Percentiles rank a stretch among this genome's conserved stretches.
Evolutionary conservation across 2,329 filamentous ascomycete genomes (phyloP).

Genomic region (Neophaeococcomyces mojaviensis): DNA sequence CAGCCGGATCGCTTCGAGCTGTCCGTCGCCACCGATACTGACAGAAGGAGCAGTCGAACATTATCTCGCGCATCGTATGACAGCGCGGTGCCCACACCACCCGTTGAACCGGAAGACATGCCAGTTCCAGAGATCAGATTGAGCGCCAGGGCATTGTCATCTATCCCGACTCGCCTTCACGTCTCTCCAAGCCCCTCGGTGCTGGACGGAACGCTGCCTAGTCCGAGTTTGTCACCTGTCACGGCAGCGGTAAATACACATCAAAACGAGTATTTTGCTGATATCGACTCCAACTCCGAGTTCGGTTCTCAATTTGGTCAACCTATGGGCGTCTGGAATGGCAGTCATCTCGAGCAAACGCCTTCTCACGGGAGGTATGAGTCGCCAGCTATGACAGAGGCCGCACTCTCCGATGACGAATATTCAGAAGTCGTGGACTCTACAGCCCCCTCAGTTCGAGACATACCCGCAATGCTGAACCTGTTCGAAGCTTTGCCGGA

Average conservation of each 20-base stretch:
- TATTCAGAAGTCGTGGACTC: not conserved
- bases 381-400: slow-evolving; percentile 8
- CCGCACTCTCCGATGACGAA: slow-evolving; percentile 6
- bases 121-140: slow-evolving; percentile 31
- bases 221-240: slow-evolving; percentile 83
- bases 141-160: slow-evolving; percentile 25
- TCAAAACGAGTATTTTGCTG: slow-evolving; percentile 36
- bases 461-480: slow-evolving; percentile 79
- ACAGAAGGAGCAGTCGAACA: not conserved
- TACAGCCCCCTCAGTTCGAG: slow-evolving; percentile 48
- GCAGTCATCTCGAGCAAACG: slow-evolving; percentile 18
- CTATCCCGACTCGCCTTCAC: slow-evolving; percentile 32
- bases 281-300: slow-evolving; percentile 38
- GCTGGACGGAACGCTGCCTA: slow-evolving; percentile 87
- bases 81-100: slow-evolving; percentile 22
- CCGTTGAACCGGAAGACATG: slow-evolving; percentile 18
- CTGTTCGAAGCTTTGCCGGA: slow-evolving; percentile 85
- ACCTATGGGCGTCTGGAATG: slow-evolving; percentile 3
- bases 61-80: slow-evolving; percentile 17
- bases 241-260: slow-evolving; percentile 65
- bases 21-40: not conserved
- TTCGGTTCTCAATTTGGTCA: slow-evolving; percentile 26
- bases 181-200: slow-evolving; percentile 61
- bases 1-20: not conserved
- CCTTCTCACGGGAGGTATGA: slow-evolving; percentile 11